Base-by-base conservation (phyloP, 2,329 filamentous ascomycete genomes). In the Diplodia intermedia region DNA sequence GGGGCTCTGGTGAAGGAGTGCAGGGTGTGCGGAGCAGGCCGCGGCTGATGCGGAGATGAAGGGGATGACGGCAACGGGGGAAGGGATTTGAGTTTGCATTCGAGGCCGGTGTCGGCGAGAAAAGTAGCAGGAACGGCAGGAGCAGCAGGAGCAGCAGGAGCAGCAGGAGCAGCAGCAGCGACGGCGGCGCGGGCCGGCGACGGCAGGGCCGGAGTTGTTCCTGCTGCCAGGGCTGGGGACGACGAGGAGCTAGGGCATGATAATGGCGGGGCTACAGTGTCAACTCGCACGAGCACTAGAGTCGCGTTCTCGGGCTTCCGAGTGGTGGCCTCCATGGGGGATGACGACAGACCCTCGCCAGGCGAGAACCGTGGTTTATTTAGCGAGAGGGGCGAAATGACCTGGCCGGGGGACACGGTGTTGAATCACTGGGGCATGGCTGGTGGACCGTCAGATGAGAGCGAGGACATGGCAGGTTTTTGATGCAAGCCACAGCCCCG, bases 281-380 rank as follows among this genome's bases (percentile, higher is more conserved):
- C 60, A 38, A 63, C 50, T 38, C 60, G 60, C 43, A 63, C n/a
- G 31, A 63, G 60, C 47, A 63, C 60, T 40, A 63, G 18, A n/a
- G 60, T 52, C n/a, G 60, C 23, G 31, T 63, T 52, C 43, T 63
- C 29, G 29, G 60, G 60, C 47, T 63, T 63, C 60, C n/a, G 49
- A 18, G 38, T 43, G 38, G 38, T 43, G 38, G 38, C 38, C 18
- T 38, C 60, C 60, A 63, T 52, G n/a, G 23, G 49, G 29, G 47
- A 63, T 63, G 60, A 63, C 31, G 60, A 63, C n/a, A 52, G 60
- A 12, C 31, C 20, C 43, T 20, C 43, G 60, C 40, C n/a, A 52
- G 47, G 60, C 18, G n/a, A 63, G n/a, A 33, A 61, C 57, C 57
- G 57, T 61, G 57, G 57, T 26, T 26, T 26, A 26, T 56, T 47